A percentile compares a stretch with the other conserved stretches of the same genome.
Conservation (phyloP, 2,329 filamentous ascomycete species). For the Aspergillus clavatus region DNA sequence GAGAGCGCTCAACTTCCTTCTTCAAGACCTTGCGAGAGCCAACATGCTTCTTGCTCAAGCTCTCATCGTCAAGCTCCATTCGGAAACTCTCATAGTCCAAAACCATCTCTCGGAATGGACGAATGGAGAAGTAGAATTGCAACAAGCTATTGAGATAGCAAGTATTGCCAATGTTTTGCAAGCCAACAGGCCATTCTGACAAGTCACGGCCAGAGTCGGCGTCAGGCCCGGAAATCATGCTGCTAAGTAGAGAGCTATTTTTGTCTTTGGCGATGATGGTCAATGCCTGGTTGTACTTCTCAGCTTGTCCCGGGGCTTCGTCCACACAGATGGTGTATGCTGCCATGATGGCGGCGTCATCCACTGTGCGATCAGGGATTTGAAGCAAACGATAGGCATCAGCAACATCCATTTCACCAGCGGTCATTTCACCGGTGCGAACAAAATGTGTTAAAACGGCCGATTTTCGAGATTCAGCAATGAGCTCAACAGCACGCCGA, state of each 20-base stretch:
- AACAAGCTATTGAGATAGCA: slow-evolving; percentile 96
- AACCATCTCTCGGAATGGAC: slow-evolving; percentile 73
- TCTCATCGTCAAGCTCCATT: slow-evolving; percentile 61
- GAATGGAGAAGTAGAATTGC: slow-evolving; percentile 90
- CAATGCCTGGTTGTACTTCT: slow-evolving; percentile 45
- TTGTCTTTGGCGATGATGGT: slow-evolving; percentile 44
- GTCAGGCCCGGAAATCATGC: slow-evolving; percentile 29
- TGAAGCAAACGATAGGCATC: slow-evolving; percentile 50
- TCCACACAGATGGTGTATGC: slow-evolving; percentile 45
- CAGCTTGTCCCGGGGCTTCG: slow-evolving; percentile 44
- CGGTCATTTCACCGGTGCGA: slow-evolving; percentile 46
- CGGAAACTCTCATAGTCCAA: slow-evolving; percentile 68
- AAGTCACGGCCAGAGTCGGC: slow-evolving; percentile 29
- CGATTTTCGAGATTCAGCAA: slow-evolving; percentile 56
- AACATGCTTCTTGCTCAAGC: slow-evolving; percentile 63
- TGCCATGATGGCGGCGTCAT: slow-evolving; percentile 48
- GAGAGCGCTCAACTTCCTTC: slow-evolving; percentile 56
- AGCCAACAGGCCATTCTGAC: slow-evolving; percentile 69
- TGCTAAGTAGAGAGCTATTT: slow-evolving; percentile 35
- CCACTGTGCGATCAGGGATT: slow-evolving; percentile 49
- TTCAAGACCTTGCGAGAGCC: slow-evolving; percentile 65
- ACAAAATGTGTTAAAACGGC: slow-evolving; percentile 50
- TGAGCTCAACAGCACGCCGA: slow-evolving; percentile 53
- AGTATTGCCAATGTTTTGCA: slow-evolving; percentile 93
- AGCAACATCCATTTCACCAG: slow-evolving; percentile 51